phyloP scores from a whole-genome alignment of 441 rosid species.

The Erysimum cheiri region DNA sequence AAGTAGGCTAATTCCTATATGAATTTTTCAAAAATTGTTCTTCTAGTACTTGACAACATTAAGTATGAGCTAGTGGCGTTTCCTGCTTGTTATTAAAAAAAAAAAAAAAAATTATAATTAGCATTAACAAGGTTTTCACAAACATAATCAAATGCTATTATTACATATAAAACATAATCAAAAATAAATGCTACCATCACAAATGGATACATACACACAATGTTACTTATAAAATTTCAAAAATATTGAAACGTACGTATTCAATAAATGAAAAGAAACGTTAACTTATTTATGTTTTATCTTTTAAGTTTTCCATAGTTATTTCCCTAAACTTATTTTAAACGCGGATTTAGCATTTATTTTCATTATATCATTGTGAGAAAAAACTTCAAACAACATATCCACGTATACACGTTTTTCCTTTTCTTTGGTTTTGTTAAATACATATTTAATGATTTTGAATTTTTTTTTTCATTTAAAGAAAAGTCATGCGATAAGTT shows the following conservation, averaged over 20 bases:
- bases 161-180: too few species aligned
- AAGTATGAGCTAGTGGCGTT: too few species aligned
- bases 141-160: neutral
- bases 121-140: neutral
- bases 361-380: neutral
- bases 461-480: neutral
- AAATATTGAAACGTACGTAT: neutral
- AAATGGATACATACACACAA: too few species aligned
- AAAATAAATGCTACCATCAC: neutral
- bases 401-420: too few species aligned
- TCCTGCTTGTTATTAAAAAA: too few species aligned
- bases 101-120: too few species aligned
- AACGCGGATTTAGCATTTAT: conserved; percentile 5
- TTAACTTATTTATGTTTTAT: neutral
- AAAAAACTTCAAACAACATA: neutral
- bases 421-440: neutral
- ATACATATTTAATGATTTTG: neutral
- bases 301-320: neutral
- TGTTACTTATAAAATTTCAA: neutral
- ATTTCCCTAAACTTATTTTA: neutral
- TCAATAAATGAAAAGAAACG: neutral
- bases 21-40: too few species aligned
- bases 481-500: neutral
- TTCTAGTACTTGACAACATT: too few species aligned
- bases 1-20: too few species aligned